Evolutionary conservation across 2,329 filamentous ascomycete genomes (phyloP).

Genomic region (Pochonia chlamydosporia): DNA sequence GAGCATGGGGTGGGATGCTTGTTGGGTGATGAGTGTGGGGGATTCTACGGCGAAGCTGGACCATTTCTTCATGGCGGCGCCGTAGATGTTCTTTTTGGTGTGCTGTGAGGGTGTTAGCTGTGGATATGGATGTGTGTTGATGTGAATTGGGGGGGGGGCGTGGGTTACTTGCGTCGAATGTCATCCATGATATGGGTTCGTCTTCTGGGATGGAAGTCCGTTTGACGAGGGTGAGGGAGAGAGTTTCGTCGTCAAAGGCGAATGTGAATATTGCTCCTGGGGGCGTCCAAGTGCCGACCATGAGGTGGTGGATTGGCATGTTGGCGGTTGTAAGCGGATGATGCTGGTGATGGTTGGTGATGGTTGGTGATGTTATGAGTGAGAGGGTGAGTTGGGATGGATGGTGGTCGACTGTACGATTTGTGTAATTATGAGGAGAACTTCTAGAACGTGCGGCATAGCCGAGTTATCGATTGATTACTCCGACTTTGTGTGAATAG

Average conservation of each 20-base stretch:
- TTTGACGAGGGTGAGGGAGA: conserved; percentile 70
- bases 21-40: conserved; percentile 70
- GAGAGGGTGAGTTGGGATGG: no score
- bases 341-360: no score
- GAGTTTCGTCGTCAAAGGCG: conserved; percentile 75
- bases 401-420: no score
- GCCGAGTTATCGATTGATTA: no score
- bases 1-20: conserved; percentile 67
- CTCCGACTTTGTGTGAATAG: no score
- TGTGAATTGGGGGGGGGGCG: not conserved
- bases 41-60: conserved; percentile 72
- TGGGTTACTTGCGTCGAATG: conserved; percentile 64
- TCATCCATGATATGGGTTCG: conserved; percentile 92
- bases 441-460: no score
- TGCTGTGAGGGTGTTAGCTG: conserved; percentile 46
- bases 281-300: conserved; percentile 88
- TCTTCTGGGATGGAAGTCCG: conserved; percentile 74
- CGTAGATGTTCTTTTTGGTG: conserved; percentile 77
- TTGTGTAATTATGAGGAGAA: no score
- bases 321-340: conserved; percentile 23
- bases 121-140: not conserved
- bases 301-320: conserved; percentile 80
- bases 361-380: no score
- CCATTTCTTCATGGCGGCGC: conserved; percentile 92
- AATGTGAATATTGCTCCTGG: conserved; percentile 88